Evolutionary conservation across 108 stramenopile genomes (phyloP).

Genomic region (Skeletonema menzelii): DNA sequence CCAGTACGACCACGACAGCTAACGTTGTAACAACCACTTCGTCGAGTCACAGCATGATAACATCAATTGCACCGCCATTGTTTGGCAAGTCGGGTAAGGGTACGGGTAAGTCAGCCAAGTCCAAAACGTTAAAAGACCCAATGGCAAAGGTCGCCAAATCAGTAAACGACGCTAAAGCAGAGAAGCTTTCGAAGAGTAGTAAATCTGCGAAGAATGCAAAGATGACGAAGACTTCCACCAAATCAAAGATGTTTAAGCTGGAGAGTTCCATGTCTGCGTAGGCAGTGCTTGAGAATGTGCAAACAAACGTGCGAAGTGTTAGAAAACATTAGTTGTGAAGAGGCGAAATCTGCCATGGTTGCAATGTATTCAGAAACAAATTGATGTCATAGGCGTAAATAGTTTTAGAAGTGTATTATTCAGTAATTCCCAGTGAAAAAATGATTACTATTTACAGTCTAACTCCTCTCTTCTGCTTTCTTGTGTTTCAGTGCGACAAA

Average conservation of each 20-base stretch:
- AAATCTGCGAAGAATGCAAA: neutral
- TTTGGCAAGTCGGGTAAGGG: neutral
- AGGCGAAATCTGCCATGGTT: no score
- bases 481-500: slow-evolving; percentile 56
- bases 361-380: no score
- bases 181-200: neutral
- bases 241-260: neutral
- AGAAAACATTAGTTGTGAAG: no score
- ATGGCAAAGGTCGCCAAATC: slow-evolving; percentile 2
- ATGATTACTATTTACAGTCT: neutral
- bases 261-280: neutral
- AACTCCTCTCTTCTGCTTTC: slow-evolving; percentile 42
- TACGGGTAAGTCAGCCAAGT: neutral
- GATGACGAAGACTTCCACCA: neutral
- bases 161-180: neutral
- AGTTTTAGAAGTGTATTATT: no score
- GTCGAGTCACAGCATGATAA: neutral
- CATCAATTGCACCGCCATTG: neutral
- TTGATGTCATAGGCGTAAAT: no score
- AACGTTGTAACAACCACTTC: neutral
- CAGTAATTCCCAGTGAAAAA: neutral
- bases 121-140: neutral
- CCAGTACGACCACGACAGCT: neutral
- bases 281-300: neutral
- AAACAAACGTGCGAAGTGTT: neutral